Conservation (phyloP, 2,329 filamentous ascomycete genomes). For the Geosmithia morbida region DNA sequence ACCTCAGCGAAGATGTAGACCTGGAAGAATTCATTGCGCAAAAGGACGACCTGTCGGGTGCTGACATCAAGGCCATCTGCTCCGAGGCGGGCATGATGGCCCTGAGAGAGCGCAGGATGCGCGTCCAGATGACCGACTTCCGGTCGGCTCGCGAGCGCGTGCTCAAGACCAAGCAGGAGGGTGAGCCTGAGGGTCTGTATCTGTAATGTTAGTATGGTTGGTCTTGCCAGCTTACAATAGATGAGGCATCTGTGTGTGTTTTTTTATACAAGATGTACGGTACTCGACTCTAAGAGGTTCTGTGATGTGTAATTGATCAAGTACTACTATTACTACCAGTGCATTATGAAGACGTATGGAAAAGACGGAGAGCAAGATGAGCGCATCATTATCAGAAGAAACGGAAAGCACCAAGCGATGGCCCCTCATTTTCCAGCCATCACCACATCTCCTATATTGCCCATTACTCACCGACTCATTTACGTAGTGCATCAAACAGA, state of each 20-base stretch:
- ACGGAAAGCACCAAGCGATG: too few relatives aligned
- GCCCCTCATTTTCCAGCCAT: too few relatives aligned
- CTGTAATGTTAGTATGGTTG: constrained; percentile 45
- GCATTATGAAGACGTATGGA: too few relatives aligned
- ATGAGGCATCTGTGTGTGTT: not conserved
- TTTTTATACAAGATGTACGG: too few relatives aligned
- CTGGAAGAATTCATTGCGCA: constrained; percentile 96
- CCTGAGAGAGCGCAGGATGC: constrained; percentile 87
- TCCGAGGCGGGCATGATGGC: constrained; percentile 93
- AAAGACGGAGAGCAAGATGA: too few relatives aligned
- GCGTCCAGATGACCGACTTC: constrained; percentile 98
- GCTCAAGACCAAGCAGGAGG: constrained; percentile 96
- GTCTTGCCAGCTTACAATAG: not conserved
- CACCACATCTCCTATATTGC: too few relatives aligned
- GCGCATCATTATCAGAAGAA: too few relatives aligned
- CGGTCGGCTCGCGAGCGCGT: constrained; percentile 83
- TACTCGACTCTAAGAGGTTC: too few relatives aligned
- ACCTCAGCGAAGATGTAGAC: constrained; percentile 87
- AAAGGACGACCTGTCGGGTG: constrained; percentile 93
- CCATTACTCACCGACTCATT: too few relatives aligned
- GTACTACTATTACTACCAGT: too few relatives aligned
- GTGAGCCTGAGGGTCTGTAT: constrained; percentile 95
- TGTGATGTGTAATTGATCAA: too few relatives aligned
- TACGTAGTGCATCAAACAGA: too few relatives aligned
- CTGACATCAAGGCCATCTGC: constrained; percentile 98